Percentiles rank a stretch among this genome's conserved stretches.
Conservation (phyloP, 306 rosid species). For the Crataegus laevigata region DNA sequence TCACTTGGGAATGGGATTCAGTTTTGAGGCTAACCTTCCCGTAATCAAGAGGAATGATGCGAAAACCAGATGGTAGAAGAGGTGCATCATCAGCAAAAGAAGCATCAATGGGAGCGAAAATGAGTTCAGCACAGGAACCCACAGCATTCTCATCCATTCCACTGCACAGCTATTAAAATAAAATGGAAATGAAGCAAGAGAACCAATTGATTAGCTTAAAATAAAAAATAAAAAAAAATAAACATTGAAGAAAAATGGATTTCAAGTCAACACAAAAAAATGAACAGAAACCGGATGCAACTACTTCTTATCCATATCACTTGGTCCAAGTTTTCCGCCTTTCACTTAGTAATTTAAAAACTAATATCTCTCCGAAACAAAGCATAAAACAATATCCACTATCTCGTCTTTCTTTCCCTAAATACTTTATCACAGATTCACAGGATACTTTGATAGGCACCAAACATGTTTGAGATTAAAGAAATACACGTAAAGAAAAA, state of each 20-base stretch:
- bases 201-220: background rate
- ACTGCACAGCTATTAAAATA: slow-evolving; percentile 69
- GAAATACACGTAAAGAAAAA: background rate
- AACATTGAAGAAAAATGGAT: background rate
- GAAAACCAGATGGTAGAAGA: slow-evolving; percentile 94
- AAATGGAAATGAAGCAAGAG: slow-evolving; percentile 4
- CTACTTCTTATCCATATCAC: background rate
- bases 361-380: background rate
- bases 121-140: slow-evolving; percentile 95
- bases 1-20: background rate
- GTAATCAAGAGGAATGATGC: slow-evolving; percentile 93
- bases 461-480: background rate
- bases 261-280: background rate
- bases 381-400: too few relatives aligned
- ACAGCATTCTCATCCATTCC: slow-evolving; percentile 99
- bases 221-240: background rate
- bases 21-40: slow-evolving; percentile 61
- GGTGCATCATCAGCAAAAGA: slow-evolving; percentile 99
- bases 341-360: background rate
- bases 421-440: background rate
- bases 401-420: too few relatives aligned
- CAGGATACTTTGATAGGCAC: background rate
- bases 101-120: slow-evolving; percentile 97
- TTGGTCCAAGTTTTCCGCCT: background rate
- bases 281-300: background rate